Evolutionary conservation across 2,329 filamentous ascomycete species (phyloP).

Genomic region (Chlorencoelia australis): DNA sequence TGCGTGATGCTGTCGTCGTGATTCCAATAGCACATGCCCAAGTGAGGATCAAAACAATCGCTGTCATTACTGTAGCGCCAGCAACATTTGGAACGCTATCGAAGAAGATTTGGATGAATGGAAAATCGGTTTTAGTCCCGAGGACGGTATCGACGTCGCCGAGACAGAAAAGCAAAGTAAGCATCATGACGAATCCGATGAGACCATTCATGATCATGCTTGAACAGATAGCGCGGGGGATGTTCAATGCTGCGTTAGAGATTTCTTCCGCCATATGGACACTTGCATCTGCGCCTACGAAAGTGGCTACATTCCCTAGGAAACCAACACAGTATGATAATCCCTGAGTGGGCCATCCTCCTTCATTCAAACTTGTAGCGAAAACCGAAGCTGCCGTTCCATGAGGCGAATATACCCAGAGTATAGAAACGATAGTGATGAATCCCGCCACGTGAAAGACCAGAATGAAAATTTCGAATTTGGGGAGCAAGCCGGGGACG

Average conservation of each 20-base stretch:
- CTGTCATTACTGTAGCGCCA: constrained; percentile 31
- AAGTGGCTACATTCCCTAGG: not conserved
- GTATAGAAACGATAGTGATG: constrained; percentile 32
- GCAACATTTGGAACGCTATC: constrained; percentile 31
- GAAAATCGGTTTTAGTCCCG: constrained; percentile 32
- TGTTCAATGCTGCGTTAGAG: constrained; percentile 34
- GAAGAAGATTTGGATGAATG: constrained; percentile 41
- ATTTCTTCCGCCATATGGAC: constrained; percentile 39
- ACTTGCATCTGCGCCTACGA: constrained; percentile 17
- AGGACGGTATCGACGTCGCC: constrained; percentile 30
- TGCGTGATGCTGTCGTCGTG: constrained; percentile 31
- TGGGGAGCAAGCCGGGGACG: no score
- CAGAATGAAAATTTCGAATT: constrained; percentile 34
- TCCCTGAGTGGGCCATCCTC: constrained; percentile 27
- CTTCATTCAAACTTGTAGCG: constrained; percentile 25
- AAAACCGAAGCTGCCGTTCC: constrained; percentile 23
- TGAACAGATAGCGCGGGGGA: constrained; percentile 38
- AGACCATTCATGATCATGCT: constrained; percentile 37
- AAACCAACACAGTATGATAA: not conserved
- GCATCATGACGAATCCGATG: constrained; percentile 32
- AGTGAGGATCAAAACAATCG: constrained; percentile 30
- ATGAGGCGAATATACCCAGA: constrained; percentile 26
- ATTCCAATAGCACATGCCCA: constrained; percentile 31
- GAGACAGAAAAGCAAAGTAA: constrained; percentile 29
- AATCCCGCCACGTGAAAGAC: constrained; percentile 36